These are phyloP conservation scores for Alternaria postmessia DNA, from an alignment of 2,329 filamentous ascomycete species.

Conservation along the genomic window DNA sequence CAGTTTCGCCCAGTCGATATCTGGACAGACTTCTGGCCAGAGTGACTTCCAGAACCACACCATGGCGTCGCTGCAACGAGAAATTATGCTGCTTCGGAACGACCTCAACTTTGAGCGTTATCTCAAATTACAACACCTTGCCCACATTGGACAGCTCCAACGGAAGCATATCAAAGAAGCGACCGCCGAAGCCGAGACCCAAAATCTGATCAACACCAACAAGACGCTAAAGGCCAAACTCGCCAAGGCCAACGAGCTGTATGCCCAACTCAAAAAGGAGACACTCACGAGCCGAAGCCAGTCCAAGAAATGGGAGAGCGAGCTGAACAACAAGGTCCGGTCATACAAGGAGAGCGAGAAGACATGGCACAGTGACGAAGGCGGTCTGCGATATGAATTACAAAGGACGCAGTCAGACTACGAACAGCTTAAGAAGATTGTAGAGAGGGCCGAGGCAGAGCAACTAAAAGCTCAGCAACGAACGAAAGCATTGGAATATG, in stretches of 20 bases:
- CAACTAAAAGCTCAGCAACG: slow-evolving; percentile 64
- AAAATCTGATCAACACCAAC: slow-evolving; percentile 80
- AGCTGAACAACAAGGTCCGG: slow-evolving; percentile 72
- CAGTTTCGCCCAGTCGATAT: slow-evolving; percentile 41
- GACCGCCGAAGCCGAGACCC: slow-evolving; percentile 81
- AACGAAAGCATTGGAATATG: slow-evolving; percentile 64
- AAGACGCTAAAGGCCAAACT: slow-evolving; percentile 75
- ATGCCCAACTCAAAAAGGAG: slow-evolving; percentile 75
- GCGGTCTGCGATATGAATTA: slow-evolving; percentile 66
- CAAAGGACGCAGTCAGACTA: slow-evolving; percentile 66
- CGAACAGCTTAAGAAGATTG: slow-evolving; percentile 69
- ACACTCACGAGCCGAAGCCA: slow-evolving; percentile 75
- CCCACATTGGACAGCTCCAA: slow-evolving; percentile 80
- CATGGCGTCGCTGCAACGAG: slow-evolving; percentile 67
- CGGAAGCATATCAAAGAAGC: slow-evolving; percentile 78
- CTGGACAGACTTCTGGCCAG: slow-evolving; percentile 35
- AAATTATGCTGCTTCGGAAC: slow-evolving; percentile 79
- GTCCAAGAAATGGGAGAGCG: slow-evolving; percentile 79
- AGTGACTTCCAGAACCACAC: slow-evolving; percentile 46
- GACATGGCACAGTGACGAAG: slow-evolving; percentile 66
- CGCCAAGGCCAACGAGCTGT: slow-evolving; percentile 74
- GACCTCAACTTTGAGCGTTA: slow-evolving; percentile 85
- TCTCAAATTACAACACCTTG: slow-evolving; percentile 82
- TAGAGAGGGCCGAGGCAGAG: slow-evolving; percentile 74
- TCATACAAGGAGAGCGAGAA: slow-evolving; percentile 74